Conservation (phyloP, 768 basidiomycete species). For the Mycena haematopus region DNA sequence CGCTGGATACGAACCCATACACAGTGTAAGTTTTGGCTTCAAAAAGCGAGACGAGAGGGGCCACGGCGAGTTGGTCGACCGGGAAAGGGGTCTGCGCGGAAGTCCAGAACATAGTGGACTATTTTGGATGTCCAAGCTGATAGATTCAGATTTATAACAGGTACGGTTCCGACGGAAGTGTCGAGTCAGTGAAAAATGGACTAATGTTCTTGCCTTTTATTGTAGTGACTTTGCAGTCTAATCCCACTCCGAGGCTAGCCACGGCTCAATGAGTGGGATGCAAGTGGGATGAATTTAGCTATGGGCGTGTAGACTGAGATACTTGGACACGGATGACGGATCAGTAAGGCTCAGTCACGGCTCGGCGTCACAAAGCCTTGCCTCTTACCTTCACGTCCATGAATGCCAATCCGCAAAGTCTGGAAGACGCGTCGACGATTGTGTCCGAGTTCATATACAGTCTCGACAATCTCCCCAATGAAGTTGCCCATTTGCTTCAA, state of each 20-base stretch:
- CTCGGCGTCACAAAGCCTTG: slow-evolving; percentile 12
- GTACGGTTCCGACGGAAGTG: too few relatives aligned
- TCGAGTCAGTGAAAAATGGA: too few relatives aligned
- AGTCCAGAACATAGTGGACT: slow-evolving; percentile 17
- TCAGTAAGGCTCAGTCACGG: background rate
- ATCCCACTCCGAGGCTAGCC: too few relatives aligned
- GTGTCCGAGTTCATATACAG: slow-evolving; percentile 65
- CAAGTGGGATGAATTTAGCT: too few relatives aligned
- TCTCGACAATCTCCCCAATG: slow-evolving; percentile 62
- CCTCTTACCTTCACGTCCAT: slow-evolving; percentile 18
- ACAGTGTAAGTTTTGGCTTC: slow-evolving; percentile 6
- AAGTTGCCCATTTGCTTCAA: slow-evolving; percentile 57
- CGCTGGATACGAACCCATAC: slow-evolving; percentile 1
- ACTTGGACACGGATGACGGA: too few relatives aligned
- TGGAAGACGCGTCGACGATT: slow-evolving; percentile 60
- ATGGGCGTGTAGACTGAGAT: too few relatives aligned
- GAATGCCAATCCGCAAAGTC: slow-evolving; percentile 46
- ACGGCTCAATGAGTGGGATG: too few relatives aligned
- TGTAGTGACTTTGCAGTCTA: too few relatives aligned
- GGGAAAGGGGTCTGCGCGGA: slow-evolving; percentile 23
- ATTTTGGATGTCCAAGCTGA: too few relatives aligned
- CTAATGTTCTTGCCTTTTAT: too few relatives aligned
- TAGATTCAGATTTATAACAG: too few relatives aligned
- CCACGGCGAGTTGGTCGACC: slow-evolving; percentile 15
- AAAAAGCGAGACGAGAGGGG: slow-evolving; percentile 15